Base-by-base conservation (phyloP, 441 rosid genomes). In the Manihot esculenta region DNA sequence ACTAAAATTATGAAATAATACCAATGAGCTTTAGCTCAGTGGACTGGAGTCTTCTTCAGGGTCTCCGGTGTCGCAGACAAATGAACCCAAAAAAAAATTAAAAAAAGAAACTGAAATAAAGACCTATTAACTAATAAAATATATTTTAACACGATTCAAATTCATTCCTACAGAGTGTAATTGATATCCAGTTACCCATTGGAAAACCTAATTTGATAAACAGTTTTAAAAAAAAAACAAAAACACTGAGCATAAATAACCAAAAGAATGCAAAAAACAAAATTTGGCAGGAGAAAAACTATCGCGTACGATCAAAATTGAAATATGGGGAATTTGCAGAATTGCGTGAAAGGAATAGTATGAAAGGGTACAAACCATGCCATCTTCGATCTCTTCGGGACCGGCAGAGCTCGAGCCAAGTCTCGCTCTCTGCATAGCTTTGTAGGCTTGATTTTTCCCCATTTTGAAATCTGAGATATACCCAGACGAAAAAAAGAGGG, bases 401-500 rank as follows among this genome's bases (percentile, higher is more conserved):
- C 78, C 92, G 6, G 84, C 96, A 26, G 97, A 89, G 85, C 82
- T 75, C 56, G 96, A 87, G 62, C 96, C 99, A 63, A 88, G 77
- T 87, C 88, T 83, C 18, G 99, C 77, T 86, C 88, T 85, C 88
- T 95, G 99, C 99, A 95, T 92, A 75, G 99, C 97, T 80, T 95
- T 95, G 93, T 95, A 89, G 35, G 97, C 90, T 82, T 95, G 98
- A 78, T 92, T 95, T 85, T 95, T 92, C 62, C 98, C 99, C 99
- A 95, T 95, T 57, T 68, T 66, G 64, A 64, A 73, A 73, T 64
- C 65, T 72, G 27, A 66, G 72, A 58, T 54, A 70, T 38, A 63
- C 75, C 81, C 81, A 73, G 75, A 56, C 56, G 67, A 59, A 67
- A 12, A 66, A 62, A 69, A 62, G 49, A 48, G 55, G 58, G 44